phyloP scores from a whole-genome alignment of 2,329 filamentous ascomycete species.

The Plenodomus tracheiphilus region DNA sequence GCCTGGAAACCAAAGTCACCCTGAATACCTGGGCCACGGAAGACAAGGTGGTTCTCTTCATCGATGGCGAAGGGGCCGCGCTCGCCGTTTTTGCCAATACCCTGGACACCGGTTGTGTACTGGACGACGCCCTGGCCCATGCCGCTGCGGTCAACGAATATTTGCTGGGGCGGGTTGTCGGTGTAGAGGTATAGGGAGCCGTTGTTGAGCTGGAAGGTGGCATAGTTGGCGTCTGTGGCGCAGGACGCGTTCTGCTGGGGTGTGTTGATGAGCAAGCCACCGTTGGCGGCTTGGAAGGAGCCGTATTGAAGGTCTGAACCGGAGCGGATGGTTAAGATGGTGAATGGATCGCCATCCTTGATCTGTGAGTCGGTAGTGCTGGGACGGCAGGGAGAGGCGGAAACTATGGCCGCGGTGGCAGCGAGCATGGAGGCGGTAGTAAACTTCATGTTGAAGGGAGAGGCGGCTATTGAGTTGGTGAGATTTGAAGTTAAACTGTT shows the following conservation, averaged over 20 bases:
- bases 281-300: slow-evolving; percentile 50
- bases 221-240: slow-evolving; percentile 43
- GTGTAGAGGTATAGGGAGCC: slow-evolving; percentile 54
- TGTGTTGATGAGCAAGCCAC: slow-evolving; percentile 51
- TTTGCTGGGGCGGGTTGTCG: slow-evolving; percentile 50
- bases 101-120: slow-evolving; percentile 55
- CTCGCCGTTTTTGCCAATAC: slow-evolving; percentile 50
- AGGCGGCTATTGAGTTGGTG: slow-evolving; percentile 6
- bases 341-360: slow-evolving; percentile 47
- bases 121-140: slow-evolving; percentile 61
- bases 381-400: slow-evolving; percentile 31
- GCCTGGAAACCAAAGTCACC: slow-evolving; percentile 52
- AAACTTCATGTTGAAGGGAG: slow-evolving; percentile 38
- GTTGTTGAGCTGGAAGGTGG: slow-evolving; percentile 56
- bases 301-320: slow-evolving; percentile 55
- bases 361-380: slow-evolving; percentile 20
- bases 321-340: slow-evolving; percentile 56
- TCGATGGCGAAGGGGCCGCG: slow-evolving; percentile 54
- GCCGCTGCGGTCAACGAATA: slow-evolving; percentile 61
- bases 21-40: slow-evolving; percentile 34
- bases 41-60: slow-evolving; percentile 50
- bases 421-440: slow-evolving; percentile 26
- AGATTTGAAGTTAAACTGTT: slow-evolving; percentile 2
- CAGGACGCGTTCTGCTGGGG: slow-evolving; percentile 55
- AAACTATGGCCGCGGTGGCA: slow-evolving; percentile 24